Evolutionary conservation across 1,284 basidiomycete species (phyloP).

Genomic region (Cryptococcus jaspeensis): DNA sequence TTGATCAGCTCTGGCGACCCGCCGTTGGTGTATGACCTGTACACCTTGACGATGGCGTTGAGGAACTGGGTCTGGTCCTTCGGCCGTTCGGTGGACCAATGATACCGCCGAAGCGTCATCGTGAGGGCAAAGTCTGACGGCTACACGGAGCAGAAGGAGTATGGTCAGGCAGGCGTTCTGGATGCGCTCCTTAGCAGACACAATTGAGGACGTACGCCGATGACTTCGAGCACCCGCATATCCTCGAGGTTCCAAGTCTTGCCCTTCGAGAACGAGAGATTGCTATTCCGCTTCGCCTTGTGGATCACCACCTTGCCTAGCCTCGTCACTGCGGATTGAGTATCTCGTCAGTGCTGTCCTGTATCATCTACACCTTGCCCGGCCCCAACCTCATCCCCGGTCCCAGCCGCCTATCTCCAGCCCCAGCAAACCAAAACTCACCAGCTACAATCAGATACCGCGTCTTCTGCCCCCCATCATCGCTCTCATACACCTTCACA

Average conservation of each 20-base stretch:
- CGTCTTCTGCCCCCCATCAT: slow-evolving; percentile 60
- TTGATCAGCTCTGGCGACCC: slow-evolving; percentile 51
- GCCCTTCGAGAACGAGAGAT: slow-evolving; percentile 92
- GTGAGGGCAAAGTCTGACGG: slow-evolving; percentile 73
- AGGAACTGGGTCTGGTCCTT: slow-evolving; percentile 72
- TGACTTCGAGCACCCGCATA: slow-evolving; percentile 73
- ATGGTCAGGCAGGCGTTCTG: no score
- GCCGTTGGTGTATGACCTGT: slow-evolving; percentile 62
- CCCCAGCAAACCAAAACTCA: slow-evolving; percentile 56
- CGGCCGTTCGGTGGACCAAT: slow-evolving; percentile 76
- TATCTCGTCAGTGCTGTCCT: background rate
- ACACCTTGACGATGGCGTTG: slow-evolving; percentile 66
- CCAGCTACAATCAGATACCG: slow-evolving; percentile 82
- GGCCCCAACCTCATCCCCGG: no score
- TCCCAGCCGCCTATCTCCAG: background rate
- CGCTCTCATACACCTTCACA: slow-evolving; percentile 82
- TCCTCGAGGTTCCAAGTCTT: slow-evolving; percentile 93
- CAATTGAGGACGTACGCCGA: slow-evolving; percentile 60
- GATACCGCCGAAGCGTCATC: slow-evolving; percentile 73
- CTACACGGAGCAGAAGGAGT: slow-evolving; percentile 47
- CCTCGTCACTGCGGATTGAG: slow-evolving; percentile 58
- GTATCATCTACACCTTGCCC: background rate
- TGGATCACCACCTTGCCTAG: slow-evolving; percentile 74
- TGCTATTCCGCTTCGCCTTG: slow-evolving; percentile 95
- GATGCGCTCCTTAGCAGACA: background rate